Conservation (phyloP, 306 rosid genomes). For the Acacia melanoxylon region DNA sequence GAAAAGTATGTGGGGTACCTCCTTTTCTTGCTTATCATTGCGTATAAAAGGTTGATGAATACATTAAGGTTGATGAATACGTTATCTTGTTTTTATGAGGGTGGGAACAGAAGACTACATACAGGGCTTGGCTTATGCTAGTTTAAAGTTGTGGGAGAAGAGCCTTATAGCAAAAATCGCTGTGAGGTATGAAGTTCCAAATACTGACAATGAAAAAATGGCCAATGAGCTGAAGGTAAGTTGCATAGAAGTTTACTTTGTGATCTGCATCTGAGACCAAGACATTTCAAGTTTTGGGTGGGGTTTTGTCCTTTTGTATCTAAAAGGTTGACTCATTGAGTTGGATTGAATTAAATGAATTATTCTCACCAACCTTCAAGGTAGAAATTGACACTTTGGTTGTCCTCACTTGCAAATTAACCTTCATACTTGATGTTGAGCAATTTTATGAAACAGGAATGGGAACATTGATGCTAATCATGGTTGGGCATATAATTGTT, state of each 20-base stretch:
- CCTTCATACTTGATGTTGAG: not conserved
- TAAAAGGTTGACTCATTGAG: not conserved
- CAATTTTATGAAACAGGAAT: conserved; percentile 1
- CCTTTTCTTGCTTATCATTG: conserved; percentile 15
- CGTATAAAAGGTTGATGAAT: conserved; percentile 22
- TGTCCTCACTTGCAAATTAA: conserved; percentile 5
- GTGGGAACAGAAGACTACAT: conserved; percentile 71
- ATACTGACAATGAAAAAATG: conserved; percentile 72
- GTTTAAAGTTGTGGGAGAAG: conserved; percentile 86
- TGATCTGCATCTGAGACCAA: not conserved
- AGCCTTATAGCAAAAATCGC: conserved; percentile 76
- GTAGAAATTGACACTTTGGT: conserved; percentile 2
- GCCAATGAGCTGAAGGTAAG: conserved; percentile 85
- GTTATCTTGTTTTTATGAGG: conserved; percentile 41
- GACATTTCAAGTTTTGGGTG: conserved; percentile 19
- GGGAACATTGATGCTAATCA: not conserved
- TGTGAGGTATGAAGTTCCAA: conserved; percentile 69
- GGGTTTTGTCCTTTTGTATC: conserved; percentile 11
- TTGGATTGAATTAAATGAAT: conserved; percentile 7
- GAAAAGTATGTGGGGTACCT: not conserved
- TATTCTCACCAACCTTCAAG: not conserved
- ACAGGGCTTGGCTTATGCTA: conserved; percentile 81
- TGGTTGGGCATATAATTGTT: not conserved
- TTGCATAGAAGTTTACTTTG: conserved; percentile 27
- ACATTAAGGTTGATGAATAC: conserved; percentile 20